These are phyloP conservation scores for Trichophyton simii DNA, from an alignment of 2,329 filamentous ascomycete genomes.

Conservation along the genomic window DNA sequence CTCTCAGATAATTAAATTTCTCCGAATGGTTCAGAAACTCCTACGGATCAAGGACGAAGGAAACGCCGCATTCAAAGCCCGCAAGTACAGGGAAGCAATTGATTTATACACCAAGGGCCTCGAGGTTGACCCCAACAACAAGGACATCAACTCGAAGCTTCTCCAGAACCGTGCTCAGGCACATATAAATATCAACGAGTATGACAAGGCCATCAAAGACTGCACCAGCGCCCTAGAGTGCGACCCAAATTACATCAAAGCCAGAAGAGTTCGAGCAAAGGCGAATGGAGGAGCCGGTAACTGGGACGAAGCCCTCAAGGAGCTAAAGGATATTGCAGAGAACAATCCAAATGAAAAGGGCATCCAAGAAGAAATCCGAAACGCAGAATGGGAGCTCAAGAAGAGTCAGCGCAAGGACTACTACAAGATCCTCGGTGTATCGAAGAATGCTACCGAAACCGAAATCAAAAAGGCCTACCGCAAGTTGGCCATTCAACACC, in stretches of 20 bases:
- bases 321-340: slow-evolving; percentile 78
- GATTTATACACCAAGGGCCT: slow-evolving; percentile 75
- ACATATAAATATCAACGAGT: slow-evolving; percentile 67
- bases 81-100: slow-evolving; percentile 65
- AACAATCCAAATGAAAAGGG: slow-evolving; percentile 67
- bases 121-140: slow-evolving; percentile 74
- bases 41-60: slow-evolving; percentile 90
- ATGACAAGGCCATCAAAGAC: slow-evolving; percentile 67
- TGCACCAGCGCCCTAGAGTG: slow-evolving; percentile 73
- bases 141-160: slow-evolving; percentile 86
- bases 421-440: slow-evolving; percentile 87
- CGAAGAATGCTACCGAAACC: slow-evolving; percentile 70
- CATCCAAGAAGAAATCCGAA: slow-evolving; percentile 72
- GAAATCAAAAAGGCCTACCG: slow-evolving; percentile 96
- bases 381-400: slow-evolving; percentile 89
- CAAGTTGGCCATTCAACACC: slow-evolving; percentile 83
- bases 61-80: slow-evolving; percentile 78
- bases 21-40: slow-evolving; percentile 81
- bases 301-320: slow-evolving; percentile 84
- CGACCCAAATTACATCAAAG: slow-evolving; percentile 77
- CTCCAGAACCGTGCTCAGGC: slow-evolving; percentile 87
- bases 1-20: slow-evolving; percentile 73
- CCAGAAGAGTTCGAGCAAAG: slow-evolving; percentile 85
- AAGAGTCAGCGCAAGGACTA: slow-evolving; percentile 96
- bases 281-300: slow-evolving; percentile 71